phyloP scores from a whole-genome alignment of 2,329 filamentous ascomycete genomes.

The Fusarium nodosum region DNA sequence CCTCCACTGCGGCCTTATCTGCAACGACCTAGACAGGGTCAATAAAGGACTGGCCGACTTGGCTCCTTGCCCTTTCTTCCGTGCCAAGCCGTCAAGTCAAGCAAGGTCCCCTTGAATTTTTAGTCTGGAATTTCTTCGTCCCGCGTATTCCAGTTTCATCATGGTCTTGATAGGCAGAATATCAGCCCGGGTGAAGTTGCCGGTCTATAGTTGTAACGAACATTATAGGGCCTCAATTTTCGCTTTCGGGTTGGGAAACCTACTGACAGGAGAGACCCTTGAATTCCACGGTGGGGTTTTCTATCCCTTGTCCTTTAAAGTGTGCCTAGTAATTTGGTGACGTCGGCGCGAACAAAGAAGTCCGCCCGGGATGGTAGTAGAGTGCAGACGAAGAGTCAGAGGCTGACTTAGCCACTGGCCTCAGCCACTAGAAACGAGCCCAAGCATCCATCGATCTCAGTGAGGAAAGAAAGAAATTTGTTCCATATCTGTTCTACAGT shows the following conservation, averaged over 20 bases:
- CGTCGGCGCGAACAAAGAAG: slow-evolving; percentile 25
- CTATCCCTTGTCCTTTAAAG: background rate
- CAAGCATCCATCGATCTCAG: slow-evolving; percentile 9
- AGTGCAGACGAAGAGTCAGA: background rate
- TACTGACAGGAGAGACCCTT: slow-evolving; percentile 10
- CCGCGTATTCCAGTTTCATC: slow-evolving; percentile 18
- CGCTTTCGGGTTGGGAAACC: slow-evolving; percentile 2
- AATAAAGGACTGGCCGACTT: slow-evolving; percentile 24
- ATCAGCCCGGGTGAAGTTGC: background rate
- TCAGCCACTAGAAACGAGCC: slow-evolving; percentile 33
- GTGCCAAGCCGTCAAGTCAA: slow-evolving; percentile 23
- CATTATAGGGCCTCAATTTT: slow-evolving; percentile 9
- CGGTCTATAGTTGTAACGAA: background rate
- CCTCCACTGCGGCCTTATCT: slow-evolving; percentile 25
- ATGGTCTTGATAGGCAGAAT: background rate
- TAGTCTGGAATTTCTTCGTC: slow-evolving; percentile 16
- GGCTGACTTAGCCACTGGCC: slow-evolving; percentile 24
- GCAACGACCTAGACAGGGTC: slow-evolving; percentile 20
- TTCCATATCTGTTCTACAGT: slow-evolving; percentile 39
- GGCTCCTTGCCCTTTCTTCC: slow-evolving; percentile 30
- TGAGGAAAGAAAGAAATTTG: slow-evolving; percentile 17
- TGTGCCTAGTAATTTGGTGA: slow-evolving; percentile 10
- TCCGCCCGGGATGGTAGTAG: background rate
- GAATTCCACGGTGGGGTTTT: slow-evolving; percentile 1
- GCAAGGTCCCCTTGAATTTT: slow-evolving; percentile 15